Evolutionary conservation across 2,329 filamentous ascomycete genomes (phyloP).

Genomic region (Nemania sp.): DNA sequence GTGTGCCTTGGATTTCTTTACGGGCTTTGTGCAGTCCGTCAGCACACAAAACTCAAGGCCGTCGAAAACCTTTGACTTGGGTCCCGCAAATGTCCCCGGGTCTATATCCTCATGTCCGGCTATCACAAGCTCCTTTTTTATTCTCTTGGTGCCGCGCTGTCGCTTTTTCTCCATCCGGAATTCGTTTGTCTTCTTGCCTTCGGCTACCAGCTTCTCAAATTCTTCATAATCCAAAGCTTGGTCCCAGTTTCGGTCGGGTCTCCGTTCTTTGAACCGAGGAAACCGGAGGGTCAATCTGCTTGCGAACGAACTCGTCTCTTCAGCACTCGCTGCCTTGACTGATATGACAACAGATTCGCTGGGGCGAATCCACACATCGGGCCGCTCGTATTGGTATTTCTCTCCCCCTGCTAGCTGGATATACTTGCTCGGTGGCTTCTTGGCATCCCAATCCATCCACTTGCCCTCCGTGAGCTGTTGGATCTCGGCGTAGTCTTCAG

Average conservation of each 20-base stretch:
- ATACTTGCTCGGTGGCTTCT: constrained; percentile 74
- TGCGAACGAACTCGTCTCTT: constrained; percentile 76
- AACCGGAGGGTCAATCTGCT: constrained; percentile 82
- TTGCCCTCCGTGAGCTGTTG: constrained; percentile 86
- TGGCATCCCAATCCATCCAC: constrained; percentile 84
- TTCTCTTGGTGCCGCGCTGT: constrained; percentile 59
- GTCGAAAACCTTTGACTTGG: constrained; percentile 69
- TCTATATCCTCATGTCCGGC: constrained; percentile 68
- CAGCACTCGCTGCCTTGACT: constrained; percentile 84
- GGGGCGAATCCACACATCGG: constrained; percentile 92
- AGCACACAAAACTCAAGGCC: constrained; percentile 82
- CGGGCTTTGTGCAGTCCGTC: constrained; percentile 71
- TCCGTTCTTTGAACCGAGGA: constrained; percentile 81
- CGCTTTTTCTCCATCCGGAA: constrained; percentile 77
- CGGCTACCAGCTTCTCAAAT: constrained; percentile 74
- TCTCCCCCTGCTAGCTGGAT: constrained; percentile 83
- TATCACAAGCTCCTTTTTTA: constrained; percentile 72
- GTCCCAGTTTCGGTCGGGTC: constrained; percentile 84
- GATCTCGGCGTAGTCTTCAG: constrained; percentile 82
- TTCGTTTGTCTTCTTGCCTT: constrained; percentile 72
- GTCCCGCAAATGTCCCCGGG: constrained; percentile 54
- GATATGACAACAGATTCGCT: constrained; percentile 85
- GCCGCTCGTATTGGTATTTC: constrained; percentile 70
- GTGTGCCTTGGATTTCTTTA: constrained; percentile 76
- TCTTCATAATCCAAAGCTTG: constrained; percentile 77